These are phyloP conservation scores for Pythium oligandrum DNA, from an alignment of 352 stramenopile species.

Conservation along the genomic window DNA sequence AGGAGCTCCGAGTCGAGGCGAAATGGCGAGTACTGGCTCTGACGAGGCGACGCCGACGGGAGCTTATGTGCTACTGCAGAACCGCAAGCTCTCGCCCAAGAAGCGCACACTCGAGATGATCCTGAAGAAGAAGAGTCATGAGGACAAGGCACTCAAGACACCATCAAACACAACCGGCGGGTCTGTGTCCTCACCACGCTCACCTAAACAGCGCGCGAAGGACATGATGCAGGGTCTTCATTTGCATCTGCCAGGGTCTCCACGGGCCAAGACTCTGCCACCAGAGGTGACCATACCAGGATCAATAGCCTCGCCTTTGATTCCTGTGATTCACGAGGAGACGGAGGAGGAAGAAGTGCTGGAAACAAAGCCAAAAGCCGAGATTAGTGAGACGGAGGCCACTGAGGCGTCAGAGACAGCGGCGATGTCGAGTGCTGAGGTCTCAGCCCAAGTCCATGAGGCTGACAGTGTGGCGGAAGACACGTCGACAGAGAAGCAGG, in stretches of 20 bases:
- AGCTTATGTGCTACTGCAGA: constrained; percentile 55
- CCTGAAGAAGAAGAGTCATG: constrained; percentile 63
- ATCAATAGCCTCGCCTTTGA: not conserved
- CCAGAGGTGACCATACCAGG: not conserved
- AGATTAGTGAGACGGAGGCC: not conserved
- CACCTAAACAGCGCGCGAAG: not conserved
- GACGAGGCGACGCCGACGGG: constrained; percentile 28
- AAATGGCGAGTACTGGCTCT: not conserved
- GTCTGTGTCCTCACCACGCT: not conserved
- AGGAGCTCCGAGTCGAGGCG: too few relatives aligned
- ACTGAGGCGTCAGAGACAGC: not conserved
- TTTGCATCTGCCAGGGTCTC: constrained; percentile 12
- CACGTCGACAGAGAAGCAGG: constrained; percentile 3
- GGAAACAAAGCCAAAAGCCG: not conserved
- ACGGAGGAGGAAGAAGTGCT: constrained; percentile 2
- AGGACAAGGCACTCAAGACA: constrained; percentile 15
- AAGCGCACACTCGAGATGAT: constrained; percentile 59
- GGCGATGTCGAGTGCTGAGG: not conserved
- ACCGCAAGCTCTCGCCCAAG: constrained; percentile 60
- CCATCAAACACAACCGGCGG: not conserved
- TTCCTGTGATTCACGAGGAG: not conserved
- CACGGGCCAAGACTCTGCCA: constrained; percentile 1
- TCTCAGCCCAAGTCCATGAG: constrained; percentile 3
- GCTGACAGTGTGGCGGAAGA: constrained; percentile 4
- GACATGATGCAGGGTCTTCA: constrained; percentile 10